phyloP scores from a whole-genome alignment of 2,329 filamentous ascomycete species.

The Dendryphion nanum region DNA sequence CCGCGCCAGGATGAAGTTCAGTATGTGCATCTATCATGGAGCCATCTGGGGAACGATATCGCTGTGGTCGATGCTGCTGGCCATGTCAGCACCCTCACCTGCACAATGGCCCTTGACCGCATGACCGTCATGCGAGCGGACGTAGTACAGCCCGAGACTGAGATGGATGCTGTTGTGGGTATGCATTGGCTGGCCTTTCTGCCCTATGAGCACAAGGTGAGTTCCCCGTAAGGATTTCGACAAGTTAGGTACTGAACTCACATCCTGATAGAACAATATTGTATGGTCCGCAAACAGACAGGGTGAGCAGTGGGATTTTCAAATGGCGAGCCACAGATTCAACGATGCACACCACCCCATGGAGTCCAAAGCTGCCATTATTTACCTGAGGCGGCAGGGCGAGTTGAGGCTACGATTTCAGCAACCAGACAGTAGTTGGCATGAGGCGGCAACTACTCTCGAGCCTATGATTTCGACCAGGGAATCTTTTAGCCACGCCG shows the following conservation, averaged over 20 bases:
- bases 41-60: constrained; percentile 72
- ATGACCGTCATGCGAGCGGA: constrained; percentile 62
- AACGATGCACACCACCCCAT: constrained; percentile 73
- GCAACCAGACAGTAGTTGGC: constrained; percentile 69
- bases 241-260: too few relatives aligned
- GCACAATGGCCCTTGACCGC: constrained; percentile 71
- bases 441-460: constrained; percentile 71
- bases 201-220: constrained; percentile 41
- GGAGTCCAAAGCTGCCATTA: constrained; percentile 67
- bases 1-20: constrained; percentile 61
- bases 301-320: constrained; percentile 63
- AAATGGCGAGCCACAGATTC: constrained; percentile 63
- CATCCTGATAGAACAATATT: constrained; percentile 29
- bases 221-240: not conserved
- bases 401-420: constrained; percentile 74
- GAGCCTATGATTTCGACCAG: constrained; percentile 68
- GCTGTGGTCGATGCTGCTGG: constrained; percentile 80
- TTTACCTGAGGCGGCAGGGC: constrained; percentile 75
- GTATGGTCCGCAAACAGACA: constrained; percentile 41
- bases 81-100: constrained; percentile 70
- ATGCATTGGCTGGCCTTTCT: constrained; percentile 72
- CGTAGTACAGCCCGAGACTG: constrained; percentile 68
- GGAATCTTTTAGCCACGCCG: constrained; percentile 40
- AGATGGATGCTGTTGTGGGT: constrained; percentile 75
- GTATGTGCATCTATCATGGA: constrained; percentile 82